Percentiles rank a stretch among this genome's conserved stretches.
Evolutionary conservation across 768 basidiomycete genomes (phyloP).

Genomic region (Leccinum subgranulosum): DNA sequence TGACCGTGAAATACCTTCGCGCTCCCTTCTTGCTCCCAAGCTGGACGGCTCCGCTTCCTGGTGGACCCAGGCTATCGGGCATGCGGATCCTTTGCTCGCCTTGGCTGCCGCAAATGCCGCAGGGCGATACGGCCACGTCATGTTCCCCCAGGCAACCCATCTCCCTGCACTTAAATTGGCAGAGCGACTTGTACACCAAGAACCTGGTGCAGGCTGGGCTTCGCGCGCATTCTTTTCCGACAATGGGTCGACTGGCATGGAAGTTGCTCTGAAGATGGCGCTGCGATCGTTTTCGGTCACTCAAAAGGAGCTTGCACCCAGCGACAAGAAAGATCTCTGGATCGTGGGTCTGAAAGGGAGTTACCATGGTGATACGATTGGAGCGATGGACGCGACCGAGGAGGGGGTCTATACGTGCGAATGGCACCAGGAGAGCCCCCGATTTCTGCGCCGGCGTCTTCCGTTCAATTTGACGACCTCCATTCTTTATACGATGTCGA

Average conservation of each 20-base stretch:
- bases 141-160: conserved; percentile 89
- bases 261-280: conserved; percentile 98
- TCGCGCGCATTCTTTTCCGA: conserved; percentile 89
- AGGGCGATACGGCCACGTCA: conserved; percentile 95
- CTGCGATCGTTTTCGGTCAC: conserved; percentile 60
- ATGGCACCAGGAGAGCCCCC: conserved; percentile 79
- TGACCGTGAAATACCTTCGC: conserved; percentile 29
- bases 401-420: conserved; percentile 93
- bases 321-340: conserved; percentile 54
- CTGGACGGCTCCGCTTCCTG: conserved; percentile 95
- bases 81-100: conserved; percentile 70
- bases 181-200: conserved; percentile 67
- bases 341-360: conserved; percentile 87
- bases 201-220: conserved; percentile 91
- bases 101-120: conserved; percentile 87
- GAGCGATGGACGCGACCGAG: conserved; percentile 92
- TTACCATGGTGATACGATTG: conserved; percentile 98
- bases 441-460: conserved; percentile 32
- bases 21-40: conserved; percentile 52
- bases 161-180: conserved; percentile 81
- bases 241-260: conserved; percentile 95
- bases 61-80: conserved; percentile 96
- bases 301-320: conserved; percentile 30
- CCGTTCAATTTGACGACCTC: conserved; percentile 39
- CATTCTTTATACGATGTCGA: conserved; percentile 69